A percentile compares a stretch with the other conserved stretches of the same genome.
phyloP scores from a whole-genome alignment of 108 stramenopile species.

The Skeletonema marinoi region DNA sequence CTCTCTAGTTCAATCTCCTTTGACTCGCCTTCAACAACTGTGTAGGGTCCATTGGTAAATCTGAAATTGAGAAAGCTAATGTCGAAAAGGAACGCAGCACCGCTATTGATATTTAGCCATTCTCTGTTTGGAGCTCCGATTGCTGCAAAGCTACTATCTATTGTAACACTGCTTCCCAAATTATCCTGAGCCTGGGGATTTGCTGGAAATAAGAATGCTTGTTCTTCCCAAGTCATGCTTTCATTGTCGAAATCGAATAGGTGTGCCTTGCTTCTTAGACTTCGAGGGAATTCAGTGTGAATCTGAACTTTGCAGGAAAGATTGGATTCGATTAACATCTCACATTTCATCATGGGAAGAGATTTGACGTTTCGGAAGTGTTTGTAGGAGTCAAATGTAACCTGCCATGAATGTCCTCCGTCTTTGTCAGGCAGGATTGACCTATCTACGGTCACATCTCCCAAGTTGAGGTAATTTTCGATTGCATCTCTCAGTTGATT shows the following conservation, averaged over 20 bases:
- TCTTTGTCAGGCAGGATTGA: conserved; percentile 25
- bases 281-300: conserved; percentile 15
- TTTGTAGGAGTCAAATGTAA: conserved; percentile 52
- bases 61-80: conserved; percentile 50
- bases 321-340: conserved; percentile 22
- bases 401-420: conserved; percentile 42
- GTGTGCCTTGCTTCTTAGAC: conserved; percentile 61
- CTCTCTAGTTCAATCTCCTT: conserved; percentile 22
- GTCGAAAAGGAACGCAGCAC: conserved; percentile 64
- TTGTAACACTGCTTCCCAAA: conserved; percentile 54
- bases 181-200: conserved; percentile 64
- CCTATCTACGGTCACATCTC: conserved; percentile 40
- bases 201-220: conserved; percentile 63
- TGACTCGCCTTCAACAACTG: conserved; percentile 61
- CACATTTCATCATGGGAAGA: conserved; percentile 24
- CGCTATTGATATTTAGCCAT: conserved; percentile 58
- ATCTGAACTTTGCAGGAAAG: conserved; percentile 27
- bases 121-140: conserved; percentile 82
- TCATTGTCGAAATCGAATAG: conserved; percentile 58
- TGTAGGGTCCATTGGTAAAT: conserved; percentile 37
- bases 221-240: conserved; percentile 50
- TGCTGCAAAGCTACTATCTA: conserved; percentile 39
- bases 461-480: conserved; percentile 41
- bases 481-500: conserved; percentile 44
- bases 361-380: conserved; percentile 7